These are phyloP conservation scores for Saturnispora gosingensis DNA, from an alignment of 805 yeast species.

Conservation along the genomic window DNA sequence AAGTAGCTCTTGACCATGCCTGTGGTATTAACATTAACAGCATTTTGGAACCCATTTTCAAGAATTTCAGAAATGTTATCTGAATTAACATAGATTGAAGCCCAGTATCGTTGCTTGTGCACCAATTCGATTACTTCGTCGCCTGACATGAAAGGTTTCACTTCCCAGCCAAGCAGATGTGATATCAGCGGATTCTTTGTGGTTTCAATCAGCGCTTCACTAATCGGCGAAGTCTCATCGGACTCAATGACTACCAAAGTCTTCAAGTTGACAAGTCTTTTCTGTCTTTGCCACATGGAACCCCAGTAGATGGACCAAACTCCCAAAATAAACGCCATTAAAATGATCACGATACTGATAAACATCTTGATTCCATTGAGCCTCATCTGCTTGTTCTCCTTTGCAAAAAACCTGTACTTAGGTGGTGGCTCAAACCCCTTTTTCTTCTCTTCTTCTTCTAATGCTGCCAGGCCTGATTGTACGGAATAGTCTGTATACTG, in stretches of 20 bases:
- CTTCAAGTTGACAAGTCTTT: conserved; percentile 27
- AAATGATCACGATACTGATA: conserved; percentile 13
- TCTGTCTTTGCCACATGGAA: conserved; percentile 28
- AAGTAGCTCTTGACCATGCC: conserved; percentile 28
- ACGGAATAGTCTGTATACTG: conserved; percentile 18
- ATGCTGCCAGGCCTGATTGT: conserved; percentile 2
- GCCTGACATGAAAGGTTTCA: conserved; percentile 22
- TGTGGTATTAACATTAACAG: conserved; percentile 23
- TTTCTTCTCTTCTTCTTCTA: not conserved
- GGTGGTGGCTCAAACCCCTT: conserved; percentile 3
- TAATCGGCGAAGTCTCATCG: conserved; percentile 23
- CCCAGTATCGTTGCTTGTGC: conserved; percentile 55
- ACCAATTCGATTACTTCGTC: conserved; percentile 36
- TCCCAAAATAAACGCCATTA: conserved; percentile 31
- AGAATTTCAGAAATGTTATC: conserved; percentile 35
- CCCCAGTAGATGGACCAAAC: conserved; percentile 44
- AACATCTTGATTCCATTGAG: conserved; percentile 11
- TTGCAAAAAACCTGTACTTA: conserved; percentile 14
- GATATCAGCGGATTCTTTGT: conserved; percentile 10
- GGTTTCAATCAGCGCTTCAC: conserved; percentile 22
- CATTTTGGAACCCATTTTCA: conserved; percentile 31
- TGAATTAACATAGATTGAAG: conserved; percentile 42
- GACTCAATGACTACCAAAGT: conserved; percentile 34
- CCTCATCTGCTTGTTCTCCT: conserved; percentile 11
- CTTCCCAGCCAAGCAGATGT: conserved; percentile 30